Percentiles rank a stretch among this genome's conserved stretches.
Evolutionary conservation across 2,329 filamentous ascomycete species (phyloP).

Genomic region (Fusarium bactridioides): DNA sequence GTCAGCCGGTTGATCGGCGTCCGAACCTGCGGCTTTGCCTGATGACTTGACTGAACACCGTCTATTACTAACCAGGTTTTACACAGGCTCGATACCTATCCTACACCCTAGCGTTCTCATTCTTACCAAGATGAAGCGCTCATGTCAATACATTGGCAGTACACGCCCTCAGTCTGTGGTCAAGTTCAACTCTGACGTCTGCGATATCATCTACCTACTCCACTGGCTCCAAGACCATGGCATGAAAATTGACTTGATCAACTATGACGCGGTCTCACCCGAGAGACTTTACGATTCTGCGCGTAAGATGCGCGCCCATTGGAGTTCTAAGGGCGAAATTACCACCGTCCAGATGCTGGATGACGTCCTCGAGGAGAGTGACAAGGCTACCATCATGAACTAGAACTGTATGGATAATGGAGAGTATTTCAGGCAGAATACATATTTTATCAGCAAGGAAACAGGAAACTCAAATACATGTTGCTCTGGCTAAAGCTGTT

Average conservation of each 20-base stretch:
- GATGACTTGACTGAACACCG: accelerated
- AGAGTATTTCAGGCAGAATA: too few relatives aligned
- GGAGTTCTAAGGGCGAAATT: accelerated
- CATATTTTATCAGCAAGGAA: too few relatives aligned
- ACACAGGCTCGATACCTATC: accelerated
- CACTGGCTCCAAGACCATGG: neutral
- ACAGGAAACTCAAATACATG: too few relatives aligned
- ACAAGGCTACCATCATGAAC: neutral
- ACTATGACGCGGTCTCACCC: neutral
- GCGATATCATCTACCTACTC: neutral
- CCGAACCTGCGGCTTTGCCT: neutral
- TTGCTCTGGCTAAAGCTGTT: neutral
- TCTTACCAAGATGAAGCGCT: neutral
- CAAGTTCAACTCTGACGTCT: neutral
- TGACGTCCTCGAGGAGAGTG: neutral
- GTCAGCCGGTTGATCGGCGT: accelerated
- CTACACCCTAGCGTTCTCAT: neutral
- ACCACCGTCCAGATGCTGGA: neutral
- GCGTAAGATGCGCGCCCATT: neutral
- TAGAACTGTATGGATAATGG: neutral
- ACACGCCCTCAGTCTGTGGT: neutral
- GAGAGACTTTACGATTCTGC: neutral
- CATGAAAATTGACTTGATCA: neutral
- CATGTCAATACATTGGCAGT: neutral
- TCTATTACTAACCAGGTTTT: accelerated